phyloP scores from a whole-genome alignment of 2,329 filamentous ascomycete genomes.

The Alternaria solani region DNA sequence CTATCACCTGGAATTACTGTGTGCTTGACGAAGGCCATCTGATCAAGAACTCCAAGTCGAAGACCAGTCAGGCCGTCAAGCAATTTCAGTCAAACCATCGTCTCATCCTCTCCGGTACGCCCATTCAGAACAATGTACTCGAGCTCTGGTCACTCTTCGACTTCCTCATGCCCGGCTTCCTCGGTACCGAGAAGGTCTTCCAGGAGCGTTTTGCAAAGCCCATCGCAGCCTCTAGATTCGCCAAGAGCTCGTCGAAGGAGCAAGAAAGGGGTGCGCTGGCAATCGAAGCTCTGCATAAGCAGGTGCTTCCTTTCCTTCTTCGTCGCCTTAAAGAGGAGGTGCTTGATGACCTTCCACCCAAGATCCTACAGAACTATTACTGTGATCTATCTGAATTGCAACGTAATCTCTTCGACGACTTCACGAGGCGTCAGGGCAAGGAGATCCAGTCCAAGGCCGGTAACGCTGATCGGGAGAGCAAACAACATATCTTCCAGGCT shows the following conservation, averaged over 20 bases:
- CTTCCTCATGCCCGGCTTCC: slow-evolving; percentile 98
- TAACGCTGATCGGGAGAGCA: slow-evolving; percentile 83
- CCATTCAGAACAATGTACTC: slow-evolving; percentile 96
- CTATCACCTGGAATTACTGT: slow-evolving; percentile 95
- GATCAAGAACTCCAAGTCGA: slow-evolving; percentile 98
- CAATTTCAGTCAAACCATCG: slow-evolving; percentile 89
- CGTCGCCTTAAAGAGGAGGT: slow-evolving; percentile 98
- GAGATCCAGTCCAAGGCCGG: slow-evolving; percentile 84
- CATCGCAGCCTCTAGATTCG: slow-evolving; percentile 91
- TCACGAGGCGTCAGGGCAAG: slow-evolving; percentile 91
- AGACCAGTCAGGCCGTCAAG: slow-evolving; percentile 94
- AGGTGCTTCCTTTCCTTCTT: slow-evolving; percentile 94
- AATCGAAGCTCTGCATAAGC: slow-evolving; percentile 98
- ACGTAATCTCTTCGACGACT: slow-evolving; percentile 94
- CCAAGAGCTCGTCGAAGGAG: slow-evolving; percentile 97
- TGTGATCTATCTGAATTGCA: slow-evolving; percentile 96
- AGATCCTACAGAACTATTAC: slow-evolving; percentile 99
- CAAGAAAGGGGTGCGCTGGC: slow-evolving; percentile 96
- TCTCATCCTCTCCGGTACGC: slow-evolving; percentile 93
- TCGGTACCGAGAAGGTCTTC: slow-evolving; percentile 97
- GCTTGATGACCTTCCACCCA: slow-evolving; percentile 91
- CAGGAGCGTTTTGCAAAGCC: slow-evolving; percentile 93
- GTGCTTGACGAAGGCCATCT: slow-evolving; percentile 97
- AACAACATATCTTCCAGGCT: slow-evolving; percentile 99
- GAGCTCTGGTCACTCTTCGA: slow-evolving; percentile 98